Percentiles rank a stretch among this genome's conserved stretches.
Evolutionary conservation across 1,284 basidiomycete genomes (phyloP).

Genomic region (Apiotrichum siamense): DNA sequence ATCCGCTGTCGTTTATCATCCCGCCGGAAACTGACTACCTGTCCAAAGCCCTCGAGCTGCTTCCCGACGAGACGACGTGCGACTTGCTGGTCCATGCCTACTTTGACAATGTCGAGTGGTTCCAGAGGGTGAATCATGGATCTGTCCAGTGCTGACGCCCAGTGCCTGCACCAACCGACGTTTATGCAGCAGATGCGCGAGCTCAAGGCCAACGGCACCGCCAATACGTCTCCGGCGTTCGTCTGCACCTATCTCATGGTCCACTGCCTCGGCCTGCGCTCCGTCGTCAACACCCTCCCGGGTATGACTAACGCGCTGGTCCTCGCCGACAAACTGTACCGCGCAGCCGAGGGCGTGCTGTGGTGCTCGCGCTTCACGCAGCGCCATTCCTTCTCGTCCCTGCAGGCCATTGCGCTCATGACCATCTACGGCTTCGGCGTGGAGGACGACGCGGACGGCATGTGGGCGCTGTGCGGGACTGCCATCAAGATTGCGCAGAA

Average conservation of each 20-base stretch:
- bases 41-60: conserved; percentile 7
- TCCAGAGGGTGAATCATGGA: conserved; percentile 8
- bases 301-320: conserved; percentile 8
- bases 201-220: conserved; percentile 4
- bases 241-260: conserved; percentile 18
- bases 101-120: conserved; percentile 21
- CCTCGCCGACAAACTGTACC: conserved; percentile 13
- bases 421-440: conserved; percentile 15
- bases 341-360: conserved; percentile 16
- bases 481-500: conserved; percentile 27
- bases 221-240: conserved; percentile 10
- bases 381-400: conserved; percentile 17
- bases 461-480: conserved; percentile 15
- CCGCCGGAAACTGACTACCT: conserved; percentile 13
- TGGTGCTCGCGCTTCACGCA: conserved; percentile 17
- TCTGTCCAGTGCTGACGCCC: not conserved
- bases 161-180: conserved; percentile 17
- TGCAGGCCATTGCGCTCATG: conserved; percentile 20
- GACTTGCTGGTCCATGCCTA: conserved; percentile 14
- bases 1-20: conserved; percentile 16
- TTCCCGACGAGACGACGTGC: conserved; percentile 14
- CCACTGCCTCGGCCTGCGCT: conserved; percentile 12
- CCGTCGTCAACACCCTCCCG: conserved; percentile 4
- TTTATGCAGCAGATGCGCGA: conserved; percentile 15
- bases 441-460: conserved; percentile 15